phyloP scores from a whole-genome alignment of 345 rosid species.

The Eucalyptus curtisii region DNA sequence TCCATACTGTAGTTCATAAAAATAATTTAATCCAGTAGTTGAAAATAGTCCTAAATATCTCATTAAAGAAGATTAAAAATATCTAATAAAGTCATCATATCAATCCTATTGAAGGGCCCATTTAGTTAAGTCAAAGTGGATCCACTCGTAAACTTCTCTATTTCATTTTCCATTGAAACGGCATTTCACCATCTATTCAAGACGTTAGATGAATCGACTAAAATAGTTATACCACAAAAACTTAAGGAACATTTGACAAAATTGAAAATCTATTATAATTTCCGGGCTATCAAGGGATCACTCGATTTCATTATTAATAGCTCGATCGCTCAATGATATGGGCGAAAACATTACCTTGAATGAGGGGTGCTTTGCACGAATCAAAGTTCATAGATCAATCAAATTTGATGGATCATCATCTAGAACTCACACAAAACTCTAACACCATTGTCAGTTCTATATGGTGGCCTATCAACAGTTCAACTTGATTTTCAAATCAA shows the following conservation, averaged over 20 bases:
- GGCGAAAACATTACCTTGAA: rapidly evolving
- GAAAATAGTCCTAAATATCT: neutral
- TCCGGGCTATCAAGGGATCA: rapidly evolving
- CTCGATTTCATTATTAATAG: rapidly evolving
- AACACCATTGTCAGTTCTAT: rapidly evolving
- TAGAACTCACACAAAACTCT: neutral
- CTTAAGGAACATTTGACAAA: rapidly evolving
- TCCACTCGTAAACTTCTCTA: rapidly evolving
- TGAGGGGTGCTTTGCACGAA: neutral
- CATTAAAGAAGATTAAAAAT: neutral
- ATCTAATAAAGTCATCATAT: neutral
- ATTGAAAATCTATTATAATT: no score
- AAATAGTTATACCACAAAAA: no score
- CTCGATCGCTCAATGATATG: rapidly evolving
- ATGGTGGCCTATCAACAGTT: neutral
- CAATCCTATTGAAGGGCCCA: neutral
- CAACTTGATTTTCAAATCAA: no score
- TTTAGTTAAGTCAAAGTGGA: neutral
- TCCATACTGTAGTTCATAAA: neutral
- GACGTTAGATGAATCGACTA: rapidly evolving
- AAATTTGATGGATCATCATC: no score
- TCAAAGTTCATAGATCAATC: rapidly evolving
- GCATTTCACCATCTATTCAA: rapidly evolving
- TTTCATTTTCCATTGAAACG: no score
- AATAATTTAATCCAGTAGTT: rapidly evolving